Evolutionary conservation across 2,329 filamentous ascomycete genomes (phyloP), one percentile per base, ranked within the genome.

Genomic region (Trichophyton verrucosum): DNA sequence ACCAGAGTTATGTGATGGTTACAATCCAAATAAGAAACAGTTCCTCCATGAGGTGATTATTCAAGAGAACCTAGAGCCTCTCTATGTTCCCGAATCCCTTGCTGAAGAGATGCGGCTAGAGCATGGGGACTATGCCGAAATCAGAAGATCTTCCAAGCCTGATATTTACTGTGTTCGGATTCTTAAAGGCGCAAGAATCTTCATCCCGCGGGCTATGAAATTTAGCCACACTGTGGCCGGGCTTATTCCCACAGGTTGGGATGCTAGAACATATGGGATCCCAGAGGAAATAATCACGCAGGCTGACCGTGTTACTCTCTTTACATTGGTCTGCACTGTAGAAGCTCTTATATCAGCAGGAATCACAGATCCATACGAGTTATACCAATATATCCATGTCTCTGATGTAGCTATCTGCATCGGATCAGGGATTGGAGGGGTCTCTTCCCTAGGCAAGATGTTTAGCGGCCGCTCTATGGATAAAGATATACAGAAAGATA

Each of bases 221-320:
- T 68, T 69, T 36, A 64, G 68, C 24, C 66, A 65, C 2, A 65
- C 65, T 8, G 69, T 75, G 9, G 72, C 66, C 3, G 74, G 68
- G 1, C 73, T 72, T 60, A 60, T 76, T 1, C 73, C 74, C 1
- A 69, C 61, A 0, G 73, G 74, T 7, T 76, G 72, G 70, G 67
- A 70, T 60, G 64, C 73, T 3, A 61, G 57, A 5, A 65, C 63
- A 2, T 75, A 75, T 60, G 74, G 74, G 7, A 70, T 76, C 13
- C 66, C 72, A 0, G 67, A 70, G 4, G 73, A 76, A 36, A 69
- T 75, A 24, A 67, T 72, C 44, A 58, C 63, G 13, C 72, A 73
- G 60, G 71, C 73, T 1, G 73, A 76, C 61, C 69, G 68, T 4
- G 66, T 67, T 11, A 73, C 72, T 0, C 65, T 74, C 3, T 74